Evolutionary conservation across 176 grass and related monocot genomes (phyloP), one percentile per base, ranked within the genome.

Genomic region (Rhipidocladum racemiflorum): DNA sequence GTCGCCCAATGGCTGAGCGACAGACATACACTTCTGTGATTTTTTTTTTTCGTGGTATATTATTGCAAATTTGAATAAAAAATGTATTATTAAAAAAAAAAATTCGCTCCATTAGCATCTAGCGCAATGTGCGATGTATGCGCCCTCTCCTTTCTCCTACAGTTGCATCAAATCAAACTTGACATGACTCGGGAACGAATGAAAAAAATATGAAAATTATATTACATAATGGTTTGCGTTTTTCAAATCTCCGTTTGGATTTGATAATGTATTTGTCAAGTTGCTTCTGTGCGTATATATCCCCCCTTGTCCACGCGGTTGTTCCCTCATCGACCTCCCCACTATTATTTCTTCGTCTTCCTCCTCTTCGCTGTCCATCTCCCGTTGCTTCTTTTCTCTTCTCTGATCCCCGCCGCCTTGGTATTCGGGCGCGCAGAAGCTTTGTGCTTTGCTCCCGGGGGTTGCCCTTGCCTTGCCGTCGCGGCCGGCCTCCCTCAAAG

Each of bases 201-300:
- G 10, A 20, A 62, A 20, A 62, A 53, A 54, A 40, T 16, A 20
- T 24, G 42, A 30, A 75, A 74, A 72, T 3, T 16, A 1, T 57
- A 2, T 21, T 29, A 18, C 21, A n/a, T 32, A 76, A 57, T 23
- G 6, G 57, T 69, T 49, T 43, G 25, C 1, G 40, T 62, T 39
- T 72, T 66, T 30, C 3, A 85, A 66, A 48, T 18, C 30, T 56
- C 56, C 9, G 2, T 68, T 68, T 35, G 27, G 49, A 64, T 17
- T 21, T 44, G 72, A 81, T 85, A 63, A 76, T 76, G 66, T 8
- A 65, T 25, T 81, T 16, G 77, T 14, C 83, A 90, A 73, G 65
- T 83, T 66, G 84, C 49, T 61, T 70, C 23, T 83, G 83, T 73
- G 79, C 79, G 79, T 90, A 90, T 90, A 90, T 86, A 90, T 90